Percentiles rank a stretch among this genome's conserved stretches.
These are phyloP conservation scores for Gracilaria caudata DNA, from an alignment of 23 red algal genomes.

Conservation along the genomic window DNA sequence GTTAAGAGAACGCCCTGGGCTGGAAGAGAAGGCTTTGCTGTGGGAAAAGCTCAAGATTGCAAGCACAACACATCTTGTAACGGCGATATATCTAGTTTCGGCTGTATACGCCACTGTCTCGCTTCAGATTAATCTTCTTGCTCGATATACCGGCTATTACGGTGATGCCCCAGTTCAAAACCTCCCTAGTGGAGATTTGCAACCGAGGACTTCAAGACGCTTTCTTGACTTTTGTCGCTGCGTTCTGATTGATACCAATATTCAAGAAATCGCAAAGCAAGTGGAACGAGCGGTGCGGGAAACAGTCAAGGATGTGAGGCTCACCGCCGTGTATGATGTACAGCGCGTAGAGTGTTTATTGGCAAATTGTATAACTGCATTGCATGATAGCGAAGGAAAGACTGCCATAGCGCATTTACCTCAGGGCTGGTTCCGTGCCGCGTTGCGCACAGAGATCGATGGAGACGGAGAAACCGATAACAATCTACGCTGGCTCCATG, in stretches of 20 bases:
- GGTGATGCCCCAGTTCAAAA: conserved; percentile 52
- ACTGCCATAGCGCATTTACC: neutral
- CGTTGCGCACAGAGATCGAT: neutral
- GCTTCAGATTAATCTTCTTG: conserved; percentile 63
- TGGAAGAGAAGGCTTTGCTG: conserved; percentile 29
- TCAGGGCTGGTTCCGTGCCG: conserved; percentile 10
- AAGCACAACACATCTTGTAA: conserved; percentile 16
- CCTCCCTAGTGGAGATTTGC: conserved; percentile 27
- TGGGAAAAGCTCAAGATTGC: conserved; percentile 67
- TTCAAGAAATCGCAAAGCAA: conserved; percentile 11
- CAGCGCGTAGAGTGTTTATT: conserved; percentile 19
- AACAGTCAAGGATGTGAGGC: conserved; percentile 27
- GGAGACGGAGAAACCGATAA: conserved; percentile 5
- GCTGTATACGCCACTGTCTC: conserved; percentile 29
- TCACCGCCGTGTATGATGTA: conserved; percentile 19
- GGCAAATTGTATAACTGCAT: neutral
- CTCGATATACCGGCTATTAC: conserved; percentile 44
- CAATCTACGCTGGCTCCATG: conserved; percentile 40
- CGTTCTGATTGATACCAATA: neutral
- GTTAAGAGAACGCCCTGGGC: conserved; percentile 22
- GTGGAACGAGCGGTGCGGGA: neutral
- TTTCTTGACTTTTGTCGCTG: conserved; percentile 45
- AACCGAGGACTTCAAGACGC: conserved; percentile 6
- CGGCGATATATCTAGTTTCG: conserved; percentile 19
- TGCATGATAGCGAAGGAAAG: neutral